Evolutionary conservation across 2,329 filamentous ascomycete genomes (phyloP).

Genomic region (Camillea tinctor): DNA sequence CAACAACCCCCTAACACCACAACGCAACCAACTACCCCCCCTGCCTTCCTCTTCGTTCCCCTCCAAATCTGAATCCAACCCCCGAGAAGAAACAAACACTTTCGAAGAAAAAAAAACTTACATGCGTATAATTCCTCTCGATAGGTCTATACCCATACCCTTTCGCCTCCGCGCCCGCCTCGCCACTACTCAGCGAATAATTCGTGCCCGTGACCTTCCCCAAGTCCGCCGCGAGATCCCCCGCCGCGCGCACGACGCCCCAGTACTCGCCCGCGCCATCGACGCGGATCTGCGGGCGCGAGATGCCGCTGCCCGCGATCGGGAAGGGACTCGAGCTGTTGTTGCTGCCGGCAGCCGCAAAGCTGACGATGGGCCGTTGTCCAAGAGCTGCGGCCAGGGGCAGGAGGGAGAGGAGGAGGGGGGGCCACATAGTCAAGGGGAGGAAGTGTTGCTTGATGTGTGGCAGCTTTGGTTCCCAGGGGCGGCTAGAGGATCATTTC

Average conservation of each 20-base stretch:
- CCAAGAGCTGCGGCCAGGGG: conserved; percentile 24
- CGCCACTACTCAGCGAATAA: conserved; percentile 55
- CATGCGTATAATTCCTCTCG: conserved; percentile 46
- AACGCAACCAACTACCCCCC: no score
- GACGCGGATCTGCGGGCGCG: conserved; percentile 45
- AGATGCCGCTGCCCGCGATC: conserved; percentile 25
- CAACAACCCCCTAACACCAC: no score
- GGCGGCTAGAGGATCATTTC: no score
- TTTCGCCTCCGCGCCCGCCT: conserved; percentile 35
- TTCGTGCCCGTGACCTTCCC: conserved; percentile 68
- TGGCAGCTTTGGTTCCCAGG: not conserved
- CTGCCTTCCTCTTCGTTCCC: no score
- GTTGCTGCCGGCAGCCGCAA: conserved; percentile 9
- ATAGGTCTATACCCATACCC: conserved; percentile 44
- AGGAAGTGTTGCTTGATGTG: not conserved
- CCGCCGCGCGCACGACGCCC: conserved; percentile 65
- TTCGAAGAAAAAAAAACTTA: conserved; percentile 28
- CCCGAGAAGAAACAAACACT: not conserved
- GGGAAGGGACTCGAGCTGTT: conserved; percentile 24
- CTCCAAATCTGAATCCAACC: not conserved
- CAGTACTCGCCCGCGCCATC: conserved; percentile 62
- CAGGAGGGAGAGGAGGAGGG: conserved; percentile 1
- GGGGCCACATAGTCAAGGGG: no score
- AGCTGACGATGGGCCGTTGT: conserved; percentile 31
- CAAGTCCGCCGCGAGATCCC: conserved; percentile 67